Percentiles rank a stretch among this genome's conserved stretches.
These are phyloP conservation scores for Pichia rugopelliculosa DNA, from an alignment of 805 yeast genomes.

Conservation along the genomic window DNA sequence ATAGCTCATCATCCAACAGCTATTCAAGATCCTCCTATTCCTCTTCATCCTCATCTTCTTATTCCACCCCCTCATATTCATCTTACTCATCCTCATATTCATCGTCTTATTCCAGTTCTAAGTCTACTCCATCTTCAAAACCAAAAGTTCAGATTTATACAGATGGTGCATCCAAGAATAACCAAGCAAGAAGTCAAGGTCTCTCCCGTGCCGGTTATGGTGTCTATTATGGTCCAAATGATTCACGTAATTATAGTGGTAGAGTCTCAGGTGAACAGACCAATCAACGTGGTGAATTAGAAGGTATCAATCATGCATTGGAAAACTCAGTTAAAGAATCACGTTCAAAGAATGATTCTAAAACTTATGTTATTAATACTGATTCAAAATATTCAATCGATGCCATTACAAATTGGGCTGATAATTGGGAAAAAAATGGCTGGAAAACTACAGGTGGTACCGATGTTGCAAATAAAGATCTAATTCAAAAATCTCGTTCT, in stretches of 20 bases:
- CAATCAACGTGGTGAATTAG: slow-evolving; percentile 75
- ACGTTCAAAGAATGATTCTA: slow-evolving; percentile 9
- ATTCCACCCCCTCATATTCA: not conserved
- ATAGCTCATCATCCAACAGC: not conserved
- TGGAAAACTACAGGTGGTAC: slow-evolving; percentile 40
- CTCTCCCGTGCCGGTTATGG: slow-evolving; percentile 60
- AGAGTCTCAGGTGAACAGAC: slow-evolving; percentile 53
- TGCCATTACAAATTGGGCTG: slow-evolving; percentile 49
- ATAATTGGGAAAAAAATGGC: slow-evolving; percentile 50
- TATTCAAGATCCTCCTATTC: not conserved
- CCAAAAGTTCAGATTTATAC: slow-evolving; percentile 40
- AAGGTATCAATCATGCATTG: slow-evolving; percentile 57
- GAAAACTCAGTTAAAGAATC: slow-evolving; percentile 31
- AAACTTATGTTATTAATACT: slow-evolving; percentile 40
- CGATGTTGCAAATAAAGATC: slow-evolving; percentile 43
- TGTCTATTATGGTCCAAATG: slow-evolving; percentile 54
- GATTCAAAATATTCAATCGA: slow-evolving; percentile 68
- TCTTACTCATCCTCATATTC: slow-evolving; percentile 3
- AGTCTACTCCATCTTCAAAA: not conserved
- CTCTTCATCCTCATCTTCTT: not conserved
- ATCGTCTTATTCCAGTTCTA: not conserved
- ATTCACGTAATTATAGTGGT: slow-evolving; percentile 46
- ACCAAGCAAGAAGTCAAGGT: slow-evolving; percentile 37
- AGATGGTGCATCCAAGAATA: slow-evolving; percentile 71
- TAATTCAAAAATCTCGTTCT: slow-evolving; percentile 32